Evolutionary conservation across 371 early-diverging fungal genomes (phyloP).

Genomic region (Blakeslea trispora): DNA sequence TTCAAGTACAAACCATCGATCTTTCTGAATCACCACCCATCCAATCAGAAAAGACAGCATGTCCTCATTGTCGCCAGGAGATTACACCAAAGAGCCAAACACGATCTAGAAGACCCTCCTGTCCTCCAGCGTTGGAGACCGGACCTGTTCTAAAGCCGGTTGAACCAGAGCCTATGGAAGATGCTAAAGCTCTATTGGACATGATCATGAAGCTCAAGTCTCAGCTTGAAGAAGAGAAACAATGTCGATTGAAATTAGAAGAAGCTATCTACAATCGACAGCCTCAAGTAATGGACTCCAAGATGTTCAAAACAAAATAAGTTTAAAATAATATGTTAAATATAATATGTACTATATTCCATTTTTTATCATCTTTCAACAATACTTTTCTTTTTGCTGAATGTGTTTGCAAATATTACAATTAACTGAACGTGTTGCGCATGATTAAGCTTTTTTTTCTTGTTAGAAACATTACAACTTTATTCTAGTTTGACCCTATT

Average conservation of each 20-base stretch:
- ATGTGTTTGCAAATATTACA: too few species aligned
- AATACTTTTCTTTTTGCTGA: too few species aligned
- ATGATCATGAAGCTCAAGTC: constrained; percentile 37
- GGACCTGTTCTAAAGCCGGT: constrained; percentile 8
- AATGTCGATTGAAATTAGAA: constrained; percentile 39
- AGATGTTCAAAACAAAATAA: too few species aligned
- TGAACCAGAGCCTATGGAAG: not conserved
- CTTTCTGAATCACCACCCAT: not conserved
- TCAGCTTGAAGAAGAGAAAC: constrained; percentile 53
- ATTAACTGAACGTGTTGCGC: too few species aligned
- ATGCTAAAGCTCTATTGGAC: constrained; percentile 16
- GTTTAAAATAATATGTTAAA: too few species aligned
- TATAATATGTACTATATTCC: too few species aligned
- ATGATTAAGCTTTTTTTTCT: too few species aligned
- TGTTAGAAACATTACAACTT: too few species aligned
- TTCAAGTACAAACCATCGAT: constrained; percentile 36
- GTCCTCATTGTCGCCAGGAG: constrained; percentile 38
- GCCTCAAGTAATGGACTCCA: not conserved
- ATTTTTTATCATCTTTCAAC: too few species aligned
- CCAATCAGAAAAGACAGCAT: constrained; percentile 10
- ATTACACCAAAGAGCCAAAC: not conserved
- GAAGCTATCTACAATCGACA: constrained; percentile 19
- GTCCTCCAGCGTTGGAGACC: constrained; percentile 37
- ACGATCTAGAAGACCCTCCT: constrained; percentile 22
- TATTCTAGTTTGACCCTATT: too few species aligned